These are phyloP conservation scores for Solanum virginianum DNA, from an alignment of 257 asterid genomes.

Conservation along the genomic window DNA sequence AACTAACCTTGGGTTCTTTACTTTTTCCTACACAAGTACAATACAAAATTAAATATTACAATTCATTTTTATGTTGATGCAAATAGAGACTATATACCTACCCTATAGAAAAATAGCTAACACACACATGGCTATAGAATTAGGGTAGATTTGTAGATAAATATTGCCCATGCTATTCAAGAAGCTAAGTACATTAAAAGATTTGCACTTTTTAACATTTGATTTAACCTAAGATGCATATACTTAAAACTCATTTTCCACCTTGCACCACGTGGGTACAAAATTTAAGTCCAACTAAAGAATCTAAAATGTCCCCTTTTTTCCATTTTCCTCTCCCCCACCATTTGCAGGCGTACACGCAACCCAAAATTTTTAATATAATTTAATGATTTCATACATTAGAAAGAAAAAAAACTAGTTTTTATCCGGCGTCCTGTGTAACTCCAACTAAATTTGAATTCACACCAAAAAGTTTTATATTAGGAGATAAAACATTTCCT, in stretches of 20 bases:
- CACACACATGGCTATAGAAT: neutral
- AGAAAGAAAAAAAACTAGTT: no score
- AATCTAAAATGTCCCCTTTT: neutral
- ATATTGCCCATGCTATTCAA: neutral
- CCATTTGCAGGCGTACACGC: neutral
- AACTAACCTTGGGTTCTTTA: neutral
- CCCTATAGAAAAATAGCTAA: neutral
- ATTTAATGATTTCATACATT: neutral
- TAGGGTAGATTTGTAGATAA: neutral
- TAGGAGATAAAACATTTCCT: no score
- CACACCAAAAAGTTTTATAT: no score
- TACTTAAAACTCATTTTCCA: neutral
- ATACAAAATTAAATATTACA: neutral
- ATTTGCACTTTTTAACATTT: neutral
- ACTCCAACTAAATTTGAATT: no score
- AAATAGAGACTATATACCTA: neutral
- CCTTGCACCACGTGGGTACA: neutral
- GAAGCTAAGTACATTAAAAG: neutral
- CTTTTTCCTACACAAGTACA: neutral
- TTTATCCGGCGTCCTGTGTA: rapidly evolving
- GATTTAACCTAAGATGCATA: neutral
- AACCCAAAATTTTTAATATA: neutral
- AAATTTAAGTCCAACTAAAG: neutral
- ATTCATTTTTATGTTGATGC: neutral
- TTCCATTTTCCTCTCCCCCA: neutral